These are phyloP conservation scores for Cucurbita maxima DNA, from an alignment of 306 rosid genomes.

Conservation along the genomic window DNA sequence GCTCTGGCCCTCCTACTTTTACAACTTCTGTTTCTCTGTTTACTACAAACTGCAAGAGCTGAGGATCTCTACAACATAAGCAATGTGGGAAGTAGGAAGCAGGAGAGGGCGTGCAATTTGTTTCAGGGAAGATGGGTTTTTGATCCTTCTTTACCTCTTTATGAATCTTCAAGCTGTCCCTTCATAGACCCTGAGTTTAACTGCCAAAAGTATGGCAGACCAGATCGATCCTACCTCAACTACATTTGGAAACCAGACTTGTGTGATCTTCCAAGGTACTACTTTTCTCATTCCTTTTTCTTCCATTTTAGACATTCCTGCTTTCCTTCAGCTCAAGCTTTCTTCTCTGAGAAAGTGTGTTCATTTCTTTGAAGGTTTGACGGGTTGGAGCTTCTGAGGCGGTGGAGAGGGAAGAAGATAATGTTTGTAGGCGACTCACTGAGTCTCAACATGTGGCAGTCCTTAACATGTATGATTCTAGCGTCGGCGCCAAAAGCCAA, in stretches of 20 bases:
- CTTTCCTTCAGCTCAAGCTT: neutral
- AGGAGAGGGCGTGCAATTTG: neutral
- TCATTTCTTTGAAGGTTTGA: conserved; percentile 24
- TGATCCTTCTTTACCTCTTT: conserved; percentile 9
- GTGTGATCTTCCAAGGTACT: conserved; percentile 8
- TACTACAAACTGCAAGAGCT: neutral
- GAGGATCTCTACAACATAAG: neutral
- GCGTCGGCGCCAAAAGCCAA: conserved; percentile 38
- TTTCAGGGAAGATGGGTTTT: conserved; percentile 8
- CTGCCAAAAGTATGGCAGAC: conserved; percentile 11
- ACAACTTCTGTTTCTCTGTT: neutral
- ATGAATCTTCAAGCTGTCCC: conserved; percentile 7
- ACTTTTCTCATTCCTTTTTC: neutral
- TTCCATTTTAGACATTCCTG: neutral
- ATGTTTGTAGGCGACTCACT: conserved; percentile 72
- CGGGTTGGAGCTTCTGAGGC: conserved; percentile 29
- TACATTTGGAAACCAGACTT: conserved; percentile 10
- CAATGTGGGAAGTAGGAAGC: neutral
- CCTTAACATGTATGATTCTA: conserved; percentile 49
- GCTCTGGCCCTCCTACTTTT: neutral
- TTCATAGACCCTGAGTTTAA: conserved; percentile 10
- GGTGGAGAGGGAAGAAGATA: conserved; percentile 40
- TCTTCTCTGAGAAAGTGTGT: neutral
- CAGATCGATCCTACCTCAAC: conserved; percentile 8
- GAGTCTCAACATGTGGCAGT: conserved; percentile 52